A percentile compares a stretch with the other conserved stretches of the same genome.
These are phyloP conservation scores for Sophora flavescens DNA, from an alignment of 306 rosid species.

Conservation along the genomic window DNA sequence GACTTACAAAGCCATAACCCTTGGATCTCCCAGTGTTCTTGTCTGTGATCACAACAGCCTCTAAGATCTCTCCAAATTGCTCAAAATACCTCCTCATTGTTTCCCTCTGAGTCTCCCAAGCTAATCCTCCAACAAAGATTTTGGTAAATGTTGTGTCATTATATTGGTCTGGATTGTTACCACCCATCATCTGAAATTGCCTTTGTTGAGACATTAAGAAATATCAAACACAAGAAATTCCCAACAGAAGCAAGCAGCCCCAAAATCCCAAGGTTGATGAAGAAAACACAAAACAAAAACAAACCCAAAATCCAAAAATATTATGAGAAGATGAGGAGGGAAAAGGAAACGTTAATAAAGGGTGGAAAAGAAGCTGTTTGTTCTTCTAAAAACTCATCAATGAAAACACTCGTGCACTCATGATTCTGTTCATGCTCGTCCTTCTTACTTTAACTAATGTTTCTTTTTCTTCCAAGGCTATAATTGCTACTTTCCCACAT, in stretches of 20 bases:
- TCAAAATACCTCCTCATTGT: slow-evolving; percentile 92
- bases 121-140: slow-evolving; percentile 95
- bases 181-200: slow-evolving; percentile 72
- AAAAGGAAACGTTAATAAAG: slow-evolving; percentile 44
- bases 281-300: slow-evolving; percentile 11
- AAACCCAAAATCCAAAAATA: slow-evolving; percentile 45
- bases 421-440: slow-evolving; percentile 48
- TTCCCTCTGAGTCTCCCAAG: slow-evolving; percentile 97
- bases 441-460: slow-evolving; percentile 43
- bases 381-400: slow-evolving; percentile 60
- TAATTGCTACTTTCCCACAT: slow-evolving; percentile 47
- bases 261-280: slow-evolving; percentile 15
- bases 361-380: slow-evolving; percentile 45
- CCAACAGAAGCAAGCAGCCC: slow-evolving; percentile 36
- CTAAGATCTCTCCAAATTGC: slow-evolving; percentile 94
- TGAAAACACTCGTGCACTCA: slow-evolving; percentile 68
- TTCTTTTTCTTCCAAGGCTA: neutral
- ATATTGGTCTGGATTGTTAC: slow-evolving; percentile 61
- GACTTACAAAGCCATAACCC: slow-evolving; percentile 98
- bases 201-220: slow-evolving; percentile 74
- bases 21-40: slow-evolving; percentile 96
- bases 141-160: slow-evolving; percentile 92
- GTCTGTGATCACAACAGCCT: slow-evolving; percentile 95
- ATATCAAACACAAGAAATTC: neutral
- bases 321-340: slow-evolving; percentile 27